phyloP scores from a whole-genome alignment of 768 basidiomycete genomes.

The Pleurotus citrinopileatus region DNA sequence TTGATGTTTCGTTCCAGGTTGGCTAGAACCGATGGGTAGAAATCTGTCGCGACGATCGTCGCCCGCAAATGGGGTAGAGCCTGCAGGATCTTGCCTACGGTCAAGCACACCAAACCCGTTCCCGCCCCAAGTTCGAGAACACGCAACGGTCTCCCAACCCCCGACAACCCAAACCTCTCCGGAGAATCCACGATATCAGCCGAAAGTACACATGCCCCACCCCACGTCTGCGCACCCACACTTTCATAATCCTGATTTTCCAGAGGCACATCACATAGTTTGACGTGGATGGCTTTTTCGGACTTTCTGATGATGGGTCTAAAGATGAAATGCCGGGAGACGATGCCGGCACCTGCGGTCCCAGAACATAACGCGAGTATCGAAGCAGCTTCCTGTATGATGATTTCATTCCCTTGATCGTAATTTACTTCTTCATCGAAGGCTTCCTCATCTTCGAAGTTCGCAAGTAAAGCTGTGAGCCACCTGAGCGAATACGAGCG shows the following conservation, averaged over 20 bases:
- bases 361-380: constrained; percentile 66
- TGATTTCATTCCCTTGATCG: constrained; percentile 26
- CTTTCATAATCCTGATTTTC: constrained; percentile 67
- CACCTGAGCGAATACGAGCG: constrained; percentile 67
- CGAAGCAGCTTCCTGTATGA: constrained; percentile 51
- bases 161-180: constrained; percentile 40
- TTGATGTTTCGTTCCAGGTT: constrained; percentile 66
- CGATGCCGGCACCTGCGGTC: constrained; percentile 55
- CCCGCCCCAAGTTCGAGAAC: constrained; percentile 83
- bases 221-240: constrained; percentile 90
- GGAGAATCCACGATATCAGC: constrained; percentile 68
- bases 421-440: constrained; percentile 16
- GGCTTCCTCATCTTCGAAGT: constrained; percentile 21
- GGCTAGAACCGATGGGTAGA: constrained; percentile 66
- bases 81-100: constrained; percentile 43
- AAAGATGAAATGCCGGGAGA: constrained; percentile 55
- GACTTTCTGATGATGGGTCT: constrained; percentile 14
- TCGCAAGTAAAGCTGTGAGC: constrained; percentile 64
- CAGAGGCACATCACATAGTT: constrained; percentile 66
- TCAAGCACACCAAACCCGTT: constrained; percentile 76
- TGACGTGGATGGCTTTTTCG: constrained; percentile 27
- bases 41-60: constrained; percentile 69
- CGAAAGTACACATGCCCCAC: constrained; percentile 76
- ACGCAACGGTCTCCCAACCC: constrained; percentile 23
- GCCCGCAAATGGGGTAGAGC: constrained; percentile 12